Conservation (phyloP, 192 early-diverging fungal species). For the Backusella liffmaniae region DNA sequence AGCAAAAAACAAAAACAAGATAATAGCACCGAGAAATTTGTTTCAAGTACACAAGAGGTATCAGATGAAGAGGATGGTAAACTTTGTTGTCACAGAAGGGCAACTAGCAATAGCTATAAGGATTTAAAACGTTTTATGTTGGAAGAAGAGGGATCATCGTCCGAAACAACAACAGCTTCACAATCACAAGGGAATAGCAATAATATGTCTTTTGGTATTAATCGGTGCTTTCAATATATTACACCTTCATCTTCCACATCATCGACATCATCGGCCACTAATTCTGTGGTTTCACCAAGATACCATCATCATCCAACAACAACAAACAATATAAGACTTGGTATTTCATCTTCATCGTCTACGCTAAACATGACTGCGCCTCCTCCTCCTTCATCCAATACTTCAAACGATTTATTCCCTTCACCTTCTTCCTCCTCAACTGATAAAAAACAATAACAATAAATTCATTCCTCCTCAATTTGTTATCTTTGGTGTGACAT, state of each 20-base stretch:
- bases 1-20: neutral
- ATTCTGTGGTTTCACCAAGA: conserved; percentile 2
- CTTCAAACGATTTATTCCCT: neutral
- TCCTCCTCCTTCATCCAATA: neutral
- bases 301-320: neutral
- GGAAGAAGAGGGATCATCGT: neutral
- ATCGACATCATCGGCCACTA: neutral
- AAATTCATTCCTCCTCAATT: neutral
- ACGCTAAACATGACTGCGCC: neutral
- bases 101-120: neutral
- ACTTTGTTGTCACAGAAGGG: conserved; percentile 2
- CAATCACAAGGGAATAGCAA: neutral
- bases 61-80: neutral
- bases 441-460: conserved; percentile 5
- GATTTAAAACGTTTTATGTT: conserved; percentile 1
- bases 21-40: neutral
- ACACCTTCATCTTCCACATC: conserved; percentile 1
- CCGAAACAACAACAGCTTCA: neutral
- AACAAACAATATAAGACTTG: conserved; percentile 1
- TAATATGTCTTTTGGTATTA: neutral
- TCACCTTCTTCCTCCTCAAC: conserved; percentile 1
- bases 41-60: neutral
- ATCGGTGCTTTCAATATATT: conserved; percentile 1
- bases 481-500: neutral
- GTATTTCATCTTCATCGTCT: conserved; percentile 4